Evolutionary conservation across 139 green algal genomes (phyloP), one percentile per base, ranked within the genome.

Genomic region (Volvox africanus): DNA sequence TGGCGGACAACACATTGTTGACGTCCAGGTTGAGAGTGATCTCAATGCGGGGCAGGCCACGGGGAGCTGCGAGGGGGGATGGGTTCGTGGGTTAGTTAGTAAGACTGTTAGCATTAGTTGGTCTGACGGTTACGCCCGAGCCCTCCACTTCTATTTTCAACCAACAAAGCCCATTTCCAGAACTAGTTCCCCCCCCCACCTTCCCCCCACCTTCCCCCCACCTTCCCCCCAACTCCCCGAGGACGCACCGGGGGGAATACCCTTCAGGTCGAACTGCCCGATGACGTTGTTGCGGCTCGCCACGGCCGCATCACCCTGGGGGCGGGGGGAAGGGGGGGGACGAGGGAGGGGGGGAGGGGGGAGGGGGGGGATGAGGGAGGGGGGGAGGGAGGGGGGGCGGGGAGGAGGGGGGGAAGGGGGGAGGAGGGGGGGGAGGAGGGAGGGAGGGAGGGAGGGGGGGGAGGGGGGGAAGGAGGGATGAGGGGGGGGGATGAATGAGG

Each of bases 251-350:
- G 88, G 76, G 0, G 94, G 94, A 50, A 97, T 79, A 12, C 92
- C 92, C 21, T 69, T 86, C n/a, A 97, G 93, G 86, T 96, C 92
- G 79, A 97, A 96, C 86, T 96, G 93, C 1, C 95, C 95, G 80
- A 97, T 91, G 71, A 95, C 90, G 69, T 86, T 87, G 91, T 95
- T 96, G 67, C 85, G 86, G n/a, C 83, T 92, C 37, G 95, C 94
- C 61, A 93, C 77, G 11, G 75, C 30, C 61, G 88, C 92, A 82
- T 95, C 93, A 30, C 95, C 95, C 87, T 94, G 86, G 0, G 36
- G 32, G 61, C 35, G 2, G 24, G 35, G 35, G 37, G 36, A 37
- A 79, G 35, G 19, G 67, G 26, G 67, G 20, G 32, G 61, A 22
- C 1, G 21, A 85, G 44, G 37, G n/a, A n/a, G n/a, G n/a, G n/a